phyloP scores from a whole-genome alignment of 768 basidiomycete genomes.

The Pulveroboletus sp. region DNA sequence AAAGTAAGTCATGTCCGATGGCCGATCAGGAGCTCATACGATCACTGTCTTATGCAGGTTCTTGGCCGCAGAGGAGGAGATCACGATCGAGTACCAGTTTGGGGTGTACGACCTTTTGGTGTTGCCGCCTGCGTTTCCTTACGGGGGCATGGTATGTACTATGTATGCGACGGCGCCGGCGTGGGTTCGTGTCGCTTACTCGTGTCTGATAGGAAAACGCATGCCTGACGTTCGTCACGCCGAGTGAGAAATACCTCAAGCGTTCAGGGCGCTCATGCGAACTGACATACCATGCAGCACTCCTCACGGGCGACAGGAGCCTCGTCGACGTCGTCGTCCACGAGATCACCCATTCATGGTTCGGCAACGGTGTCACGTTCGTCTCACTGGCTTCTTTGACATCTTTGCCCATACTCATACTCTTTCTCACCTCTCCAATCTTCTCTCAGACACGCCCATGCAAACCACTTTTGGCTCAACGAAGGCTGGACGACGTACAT shows the following conservation, averaged over 20 bases:
- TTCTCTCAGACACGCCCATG: constrained; percentile 51
- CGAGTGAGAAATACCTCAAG: constrained; percentile 46
- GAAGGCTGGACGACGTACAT: constrained; percentile 95
- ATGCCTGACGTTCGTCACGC: constrained; percentile 82
- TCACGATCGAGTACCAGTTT: constrained; percentile 73
- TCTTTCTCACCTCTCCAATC: too few species aligned
- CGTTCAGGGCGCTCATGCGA: background rate
- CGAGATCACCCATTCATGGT: constrained; percentile 83
- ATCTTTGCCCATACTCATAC: background rate
- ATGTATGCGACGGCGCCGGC: background rate
- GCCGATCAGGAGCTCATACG: background rate
- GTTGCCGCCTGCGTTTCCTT: constrained; percentile 87
- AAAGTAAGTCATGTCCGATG: constrained; percentile 37
- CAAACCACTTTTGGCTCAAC: constrained; percentile 83
- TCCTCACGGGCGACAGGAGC: constrained; percentile 80
- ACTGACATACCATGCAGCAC: constrained; percentile 38
- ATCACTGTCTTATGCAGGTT: constrained; percentile 43
- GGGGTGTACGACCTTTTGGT: constrained; percentile 87
- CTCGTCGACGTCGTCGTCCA: constrained; percentile 90
- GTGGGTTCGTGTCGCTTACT: background rate
- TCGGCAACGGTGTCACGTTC: constrained; percentile 83
- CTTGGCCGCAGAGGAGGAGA: constrained; percentile 61
- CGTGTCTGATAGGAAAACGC: constrained; percentile 65
- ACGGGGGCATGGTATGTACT: constrained; percentile 80
- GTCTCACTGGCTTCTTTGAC: constrained; percentile 6